These are phyloP conservation scores for Sphagnum tenellum DNA, from an alignment of 225 moss, liverwort and hornwort species.

Conservation along the genomic window DNA sequence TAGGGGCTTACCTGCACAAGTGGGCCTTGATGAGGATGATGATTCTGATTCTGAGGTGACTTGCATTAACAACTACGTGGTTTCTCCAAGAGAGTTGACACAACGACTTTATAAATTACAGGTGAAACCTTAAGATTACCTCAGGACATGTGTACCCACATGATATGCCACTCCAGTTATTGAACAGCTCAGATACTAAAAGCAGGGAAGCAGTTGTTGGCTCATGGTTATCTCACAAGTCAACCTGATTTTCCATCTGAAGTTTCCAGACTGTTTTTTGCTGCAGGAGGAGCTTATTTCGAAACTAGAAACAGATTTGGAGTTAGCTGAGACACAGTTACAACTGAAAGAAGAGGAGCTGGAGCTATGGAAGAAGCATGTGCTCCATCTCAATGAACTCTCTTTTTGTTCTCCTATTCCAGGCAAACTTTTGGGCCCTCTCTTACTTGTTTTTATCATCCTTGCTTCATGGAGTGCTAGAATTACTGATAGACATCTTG, in stretches of 20 bases:
- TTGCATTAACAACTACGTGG: slow-evolving; percentile 19
- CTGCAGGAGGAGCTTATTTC: slow-evolving; percentile 33
- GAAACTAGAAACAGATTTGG: slow-evolving; percentile 46
- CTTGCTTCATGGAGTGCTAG: not conserved
- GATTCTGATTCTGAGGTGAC: slow-evolving; percentile 31
- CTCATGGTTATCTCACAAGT: not conserved
- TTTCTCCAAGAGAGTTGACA: slow-evolving; percentile 39
- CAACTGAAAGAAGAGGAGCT: slow-evolving; percentile 43
- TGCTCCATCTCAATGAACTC: slow-evolving; percentile 12
- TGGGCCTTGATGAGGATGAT: slow-evolving; percentile 44
- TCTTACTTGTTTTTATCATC: not conserved
- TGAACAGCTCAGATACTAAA: too few species aligned
- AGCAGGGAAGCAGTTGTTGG: not conserved
- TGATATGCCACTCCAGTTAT: too few species aligned
- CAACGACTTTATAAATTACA: slow-evolving; percentile 45
- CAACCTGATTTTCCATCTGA: not conserved
- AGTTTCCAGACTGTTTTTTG: not conserved
- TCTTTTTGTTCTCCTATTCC: slow-evolving; percentile 4
- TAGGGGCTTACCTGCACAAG: slow-evolving; percentile 32
- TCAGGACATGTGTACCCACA: too few species aligned
- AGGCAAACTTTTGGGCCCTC: slow-evolving; percentile 3
- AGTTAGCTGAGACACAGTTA: slow-evolving; percentile 33
- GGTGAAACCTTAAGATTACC: not conserved
- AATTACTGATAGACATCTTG: not conserved
- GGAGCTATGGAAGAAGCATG: slow-evolving; percentile 20